These are phyloP conservation scores for Phylloporus arenicola DNA, from an alignment of 768 basidiomycete species.

Conservation along the genomic window DNA sequence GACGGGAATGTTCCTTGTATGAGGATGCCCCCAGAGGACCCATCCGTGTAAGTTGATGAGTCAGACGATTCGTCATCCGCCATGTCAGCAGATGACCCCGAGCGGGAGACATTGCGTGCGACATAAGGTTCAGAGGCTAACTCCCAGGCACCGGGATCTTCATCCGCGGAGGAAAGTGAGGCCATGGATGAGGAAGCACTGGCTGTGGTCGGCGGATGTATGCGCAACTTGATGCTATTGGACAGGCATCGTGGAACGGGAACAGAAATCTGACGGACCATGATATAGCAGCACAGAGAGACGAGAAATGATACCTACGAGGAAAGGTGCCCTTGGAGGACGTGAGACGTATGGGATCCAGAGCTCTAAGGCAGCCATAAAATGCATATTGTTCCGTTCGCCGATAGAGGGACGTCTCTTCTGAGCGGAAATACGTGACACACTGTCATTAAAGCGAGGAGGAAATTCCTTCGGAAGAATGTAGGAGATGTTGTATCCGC, in stretches of 20 bases:
- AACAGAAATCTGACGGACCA: constrained; percentile 54
- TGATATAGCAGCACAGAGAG: constrained; percentile 3
- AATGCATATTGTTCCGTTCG: constrained; percentile 58
- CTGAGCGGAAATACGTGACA: constrained; percentile 22
- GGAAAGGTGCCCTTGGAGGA: constrained; percentile 70
- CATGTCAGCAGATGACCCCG: constrained; percentile 61
- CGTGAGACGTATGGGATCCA: constrained; percentile 63
- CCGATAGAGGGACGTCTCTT: constrained; percentile 48
- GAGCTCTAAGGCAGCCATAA: constrained; percentile 78
- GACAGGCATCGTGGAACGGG: constrained; percentile 75
- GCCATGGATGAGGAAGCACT: constrained; percentile 57
- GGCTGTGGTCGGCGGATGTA: constrained; percentile 56
- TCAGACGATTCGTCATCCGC: constrained; percentile 83
- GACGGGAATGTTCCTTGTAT: constrained; percentile 78
- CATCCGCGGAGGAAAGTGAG: constrained; percentile 71
- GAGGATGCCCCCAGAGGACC: constrained; percentile 54
- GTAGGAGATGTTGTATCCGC: constrained; percentile 70
- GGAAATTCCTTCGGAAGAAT: constrained; percentile 66
- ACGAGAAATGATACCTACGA: constrained; percentile 39
- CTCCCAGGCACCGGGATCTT: constrained; percentile 66
- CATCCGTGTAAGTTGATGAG: constrained; percentile 47
- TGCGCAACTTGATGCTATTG: constrained; percentile 67
- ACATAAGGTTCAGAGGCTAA: constrained; percentile 74
- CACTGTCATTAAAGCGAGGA: constrained; percentile 25
- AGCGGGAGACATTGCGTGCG: constrained; percentile 49